Evolutionary conservation across 139 green algal species (phyloP), one percentile per base, ranked within the genome.

Genomic region (Spirogloea muscicola): DNA sequence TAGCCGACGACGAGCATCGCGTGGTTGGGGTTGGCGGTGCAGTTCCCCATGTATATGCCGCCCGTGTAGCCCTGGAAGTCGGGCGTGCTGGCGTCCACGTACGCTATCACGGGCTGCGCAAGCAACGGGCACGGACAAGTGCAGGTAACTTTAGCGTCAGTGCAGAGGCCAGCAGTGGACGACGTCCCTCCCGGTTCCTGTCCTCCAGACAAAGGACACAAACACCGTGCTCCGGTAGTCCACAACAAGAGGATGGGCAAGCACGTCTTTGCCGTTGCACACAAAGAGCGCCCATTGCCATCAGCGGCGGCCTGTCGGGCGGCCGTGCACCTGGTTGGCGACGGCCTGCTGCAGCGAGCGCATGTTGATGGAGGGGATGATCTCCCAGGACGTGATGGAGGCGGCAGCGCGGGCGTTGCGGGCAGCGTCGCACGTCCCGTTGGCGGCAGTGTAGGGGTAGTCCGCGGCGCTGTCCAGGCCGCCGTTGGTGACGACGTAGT

Each of bases 221-320:
- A n/a, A n/a, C n/a, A n/a, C n/a, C n/a, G n/a, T n/a, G n/a, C n/a
- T n/a, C n/a, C n/a, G n/a, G n/a, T n/a, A n/a, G n/a, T n/a, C n/a
- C n/a, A n/a, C n/a, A n/a, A n/a, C n/a, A n/a, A n/a, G n/a, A n/a
- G n/a, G n/a, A n/a, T n/a, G n/a, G n/a, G n/a, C n/a, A n/a, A n/a
- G n/a, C n/a, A n/a, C n/a, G n/a, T n/a, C n/a, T n/a, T n/a, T n/a
- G n/a, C n/a, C n/a, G n/a, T n/a, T n/a, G n/a, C n/a, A n/a, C n/a
- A n/a, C n/a, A n/a, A n/a, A n/a, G n/a, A n/a, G n/a, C n/a, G n/a
- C n/a, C n/a, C n/a, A n/a, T n/a, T n/a, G n/a, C n/a, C n/a, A n/a
- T n/a, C n/a, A n/a, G n/a, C n/a, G n/a, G n/a, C 88, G 58, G n/a
- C 90, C 92, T 68, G 93, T 89, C 66, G 97, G 96, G 68, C 87